Evolutionary conservation across 1,284 basidiomycete species (phyloP).

Genomic region (Leccinum griseonigrum): DNA sequence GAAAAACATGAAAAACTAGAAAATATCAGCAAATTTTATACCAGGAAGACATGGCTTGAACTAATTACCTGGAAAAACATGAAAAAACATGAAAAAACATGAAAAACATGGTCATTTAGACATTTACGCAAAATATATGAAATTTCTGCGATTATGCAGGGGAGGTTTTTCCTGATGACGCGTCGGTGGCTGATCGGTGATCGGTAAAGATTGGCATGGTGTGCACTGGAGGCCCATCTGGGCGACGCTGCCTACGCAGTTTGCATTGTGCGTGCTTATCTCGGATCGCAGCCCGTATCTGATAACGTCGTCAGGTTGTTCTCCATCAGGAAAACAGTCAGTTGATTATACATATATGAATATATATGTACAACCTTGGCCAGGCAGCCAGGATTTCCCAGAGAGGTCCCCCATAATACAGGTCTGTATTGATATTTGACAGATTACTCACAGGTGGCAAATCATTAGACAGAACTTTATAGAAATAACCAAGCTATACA

Average conservation of each 20-base stretch:
- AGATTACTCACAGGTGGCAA: background rate
- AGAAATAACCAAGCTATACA: background rate
- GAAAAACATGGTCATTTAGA: too few species aligned
- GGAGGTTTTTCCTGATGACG: too few species aligned
- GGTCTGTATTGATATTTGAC: background rate
- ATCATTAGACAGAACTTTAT: background rate
- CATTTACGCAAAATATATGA: too few species aligned
- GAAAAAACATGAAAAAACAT: too few species aligned
- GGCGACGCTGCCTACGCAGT: conserved; percentile 78
- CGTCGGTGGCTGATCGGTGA: background rate
- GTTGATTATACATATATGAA: background rate
- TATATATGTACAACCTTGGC: background rate
- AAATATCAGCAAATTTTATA: too few species aligned
- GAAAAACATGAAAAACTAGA: too few species aligned
- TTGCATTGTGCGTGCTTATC: conserved; percentile 55
- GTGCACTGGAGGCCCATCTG: conserved; percentile 67
- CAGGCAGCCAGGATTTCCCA: background rate
- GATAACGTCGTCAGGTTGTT: conserved; percentile 53
- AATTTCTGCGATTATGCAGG: too few species aligned
- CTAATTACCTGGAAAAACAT: too few species aligned
- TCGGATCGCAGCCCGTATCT: conserved; percentile 5
- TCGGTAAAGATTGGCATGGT: conserved; percentile 17
- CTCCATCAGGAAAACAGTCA: conserved; percentile 48
- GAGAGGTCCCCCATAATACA: background rate
- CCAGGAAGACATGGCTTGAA: too few species aligned